Evolutionary conservation across 2,329 filamentous ascomycete genomes (phyloP).

Genomic region (Penicillium decumbens): DNA sequence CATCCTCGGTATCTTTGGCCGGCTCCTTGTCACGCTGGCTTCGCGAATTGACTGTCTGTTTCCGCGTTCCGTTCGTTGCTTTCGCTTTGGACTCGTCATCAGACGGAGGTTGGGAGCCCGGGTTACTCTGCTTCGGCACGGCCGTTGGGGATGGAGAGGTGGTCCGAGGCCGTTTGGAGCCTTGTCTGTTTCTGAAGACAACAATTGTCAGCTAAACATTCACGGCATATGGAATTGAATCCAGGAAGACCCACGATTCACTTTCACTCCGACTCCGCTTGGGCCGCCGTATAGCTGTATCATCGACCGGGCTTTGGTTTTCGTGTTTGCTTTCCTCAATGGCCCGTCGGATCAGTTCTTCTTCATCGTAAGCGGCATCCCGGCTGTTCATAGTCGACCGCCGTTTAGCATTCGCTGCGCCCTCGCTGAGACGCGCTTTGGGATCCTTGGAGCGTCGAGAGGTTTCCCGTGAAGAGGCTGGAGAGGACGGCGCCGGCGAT

Average conservation of each 20-base stretch:
- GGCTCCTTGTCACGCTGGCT: constrained; percentile 49
- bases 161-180: constrained; percentile 77
- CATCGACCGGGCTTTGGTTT: constrained; percentile 53
- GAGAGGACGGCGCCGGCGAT: constrained; percentile 42
- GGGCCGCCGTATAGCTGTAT: constrained; percentile 56
- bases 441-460: constrained; percentile 39
- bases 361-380: constrained; percentile 91
- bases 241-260: constrained; percentile 69
- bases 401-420: constrained; percentile 65
- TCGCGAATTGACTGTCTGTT: constrained; percentile 55
- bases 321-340: constrained; percentile 95
- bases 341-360: constrained; percentile 78
- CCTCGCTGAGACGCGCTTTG: constrained; percentile 49
- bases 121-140: constrained; percentile 46
- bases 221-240: constrained; percentile 4
- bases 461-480: constrained; percentile 41
- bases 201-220: constrained; percentile 23
- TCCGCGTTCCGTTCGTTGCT: constrained; percentile 48
- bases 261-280: constrained; percentile 88
- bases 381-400: constrained; percentile 97
- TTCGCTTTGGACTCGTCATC: constrained; percentile 61
- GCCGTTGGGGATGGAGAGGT: constrained; percentile 68
- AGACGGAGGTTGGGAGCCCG: constrained; percentile 47
- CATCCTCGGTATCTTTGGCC: constrained; percentile 52
- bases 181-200: constrained; percentile 60